Evolutionary conservation across 1,284 basidiomycete species (phyloP).

Genomic region (Ganoderma multipileum): DNA sequence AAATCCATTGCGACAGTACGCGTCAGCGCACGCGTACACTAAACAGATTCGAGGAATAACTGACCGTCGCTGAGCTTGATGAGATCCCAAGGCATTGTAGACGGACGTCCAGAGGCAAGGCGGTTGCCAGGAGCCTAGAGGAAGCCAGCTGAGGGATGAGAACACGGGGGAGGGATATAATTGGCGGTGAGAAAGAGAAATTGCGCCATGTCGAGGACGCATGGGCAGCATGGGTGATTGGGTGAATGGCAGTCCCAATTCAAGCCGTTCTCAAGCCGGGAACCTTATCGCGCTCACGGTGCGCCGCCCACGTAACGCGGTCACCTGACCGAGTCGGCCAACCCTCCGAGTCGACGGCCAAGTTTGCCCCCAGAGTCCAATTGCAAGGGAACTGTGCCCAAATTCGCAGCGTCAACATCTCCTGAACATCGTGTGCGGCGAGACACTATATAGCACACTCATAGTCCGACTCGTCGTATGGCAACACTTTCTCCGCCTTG

Average conservation of each 20-base stretch:
- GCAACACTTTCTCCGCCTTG: neutral
- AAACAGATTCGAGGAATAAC: conserved; percentile 32
- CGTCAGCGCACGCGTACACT: neutral
- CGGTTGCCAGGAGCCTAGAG: neutral
- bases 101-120: conserved; percentile 16
- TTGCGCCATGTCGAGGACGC: conserved; percentile 15
- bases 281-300: neutral
- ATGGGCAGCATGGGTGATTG: neutral
- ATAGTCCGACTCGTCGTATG: neutral
- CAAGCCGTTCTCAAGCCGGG: neutral
- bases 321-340: neutral
- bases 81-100: conserved; percentile 55
- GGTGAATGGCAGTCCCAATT: neutral
- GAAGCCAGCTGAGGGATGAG: neutral
- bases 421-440: neutral
- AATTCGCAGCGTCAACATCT: neutral
- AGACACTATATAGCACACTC: neutral
- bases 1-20: neutral
- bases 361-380: too few species aligned
- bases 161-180: neutral
- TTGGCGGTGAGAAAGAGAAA: conserved; percentile 11
- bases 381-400: too few species aligned
- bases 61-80: conserved; percentile 59
- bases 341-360: too few species aligned
- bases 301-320: neutral